These are phyloP conservation scores for Schoenoplectus triqueter DNA, from an alignment of 202 grass and related monocot species.

Conservation along the genomic window DNA sequence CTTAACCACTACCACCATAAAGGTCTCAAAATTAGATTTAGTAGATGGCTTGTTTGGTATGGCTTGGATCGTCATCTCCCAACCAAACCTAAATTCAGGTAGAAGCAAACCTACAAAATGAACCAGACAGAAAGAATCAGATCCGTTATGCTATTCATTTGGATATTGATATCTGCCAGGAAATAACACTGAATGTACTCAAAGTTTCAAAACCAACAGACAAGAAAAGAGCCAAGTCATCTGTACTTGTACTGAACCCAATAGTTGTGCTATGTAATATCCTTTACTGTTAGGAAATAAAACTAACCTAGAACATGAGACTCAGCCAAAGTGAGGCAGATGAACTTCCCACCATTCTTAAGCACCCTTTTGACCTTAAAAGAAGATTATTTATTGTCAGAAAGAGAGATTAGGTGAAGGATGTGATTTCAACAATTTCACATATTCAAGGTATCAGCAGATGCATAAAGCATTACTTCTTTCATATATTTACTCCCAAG, in stretches of 20 bases:
- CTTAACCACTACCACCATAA: slow-evolving; percentile 82
- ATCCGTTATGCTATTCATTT: background rate
- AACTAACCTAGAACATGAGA: slow-evolving; percentile 91
- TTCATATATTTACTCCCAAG: slow-evolving; percentile 89
- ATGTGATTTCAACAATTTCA: slow-evolving; percentile 33
- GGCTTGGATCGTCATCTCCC: slow-evolving; percentile 72
- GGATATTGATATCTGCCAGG: background rate
- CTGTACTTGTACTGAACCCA: background rate
- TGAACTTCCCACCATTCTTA: slow-evolving; percentile 76
- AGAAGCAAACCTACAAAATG: slow-evolving; percentile 72
- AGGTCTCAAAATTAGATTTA: slow-evolving; percentile 80
- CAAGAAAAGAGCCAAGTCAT: background rate
- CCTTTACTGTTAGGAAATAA: slow-evolving; percentile 18
- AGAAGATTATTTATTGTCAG: slow-evolving; percentile 35
- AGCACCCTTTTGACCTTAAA: slow-evolving; percentile 84
- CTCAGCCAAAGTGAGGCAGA: slow-evolving; percentile 88
- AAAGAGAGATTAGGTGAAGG: slow-evolving; percentile 30
- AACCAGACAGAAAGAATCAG: slow-evolving; percentile 10
- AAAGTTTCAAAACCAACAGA: slow-evolving; percentile 2
- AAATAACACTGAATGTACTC: background rate
- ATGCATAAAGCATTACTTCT: slow-evolving; percentile 53
- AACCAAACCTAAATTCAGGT: slow-evolving; percentile 92
- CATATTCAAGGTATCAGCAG: slow-evolving; percentile 6
- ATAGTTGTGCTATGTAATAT: background rate
- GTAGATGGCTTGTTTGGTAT: slow-evolving; percentile 61